Percentiles rank a stretch among this genome's conserved stretches.
Conservation (phyloP, 768 basidiomycete species). For the Lactifluus piperatus region DNA sequence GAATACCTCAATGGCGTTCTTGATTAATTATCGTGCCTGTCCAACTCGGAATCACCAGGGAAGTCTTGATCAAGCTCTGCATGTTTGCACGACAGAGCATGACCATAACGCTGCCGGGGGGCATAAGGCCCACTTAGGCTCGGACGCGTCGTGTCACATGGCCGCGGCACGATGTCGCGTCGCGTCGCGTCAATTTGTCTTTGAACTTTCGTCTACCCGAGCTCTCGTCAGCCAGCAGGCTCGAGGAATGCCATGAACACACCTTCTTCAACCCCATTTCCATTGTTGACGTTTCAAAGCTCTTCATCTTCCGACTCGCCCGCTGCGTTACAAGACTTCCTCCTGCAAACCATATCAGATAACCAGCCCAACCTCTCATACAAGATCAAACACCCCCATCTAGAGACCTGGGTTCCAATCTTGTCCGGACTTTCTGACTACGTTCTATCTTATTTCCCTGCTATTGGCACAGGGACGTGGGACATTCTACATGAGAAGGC, state of each 20-base stretch:
- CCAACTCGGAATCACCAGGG: not conserved
- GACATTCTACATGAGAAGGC: slow-evolving; percentile 48
- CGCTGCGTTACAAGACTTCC: slow-evolving; percentile 19
- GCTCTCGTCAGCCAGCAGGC: not conserved
- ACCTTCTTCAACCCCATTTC: slow-evolving; percentile 16
- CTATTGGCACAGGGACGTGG: slow-evolving; percentile 43
- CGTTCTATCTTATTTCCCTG: slow-evolving; percentile 46
- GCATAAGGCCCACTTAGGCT: no score
- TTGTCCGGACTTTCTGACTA: slow-evolving; percentile 39
- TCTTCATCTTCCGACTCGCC: slow-evolving; percentile 11
- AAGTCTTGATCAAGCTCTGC: not conserved
- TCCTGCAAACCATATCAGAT: slow-evolving; percentile 15
- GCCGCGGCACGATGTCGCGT: slow-evolving; percentile 1
- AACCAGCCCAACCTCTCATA: slow-evolving; percentile 6
- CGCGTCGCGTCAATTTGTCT: slow-evolving; percentile 4
- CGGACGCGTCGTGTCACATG: not conserved
- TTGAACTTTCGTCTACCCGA: not conserved
- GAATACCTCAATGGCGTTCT: not conserved
- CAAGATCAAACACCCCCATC: slow-evolving; percentile 24
- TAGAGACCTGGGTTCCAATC: slow-evolving; percentile 41
- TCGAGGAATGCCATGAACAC: slow-evolving; percentile 7
- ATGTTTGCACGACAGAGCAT: not conserved
- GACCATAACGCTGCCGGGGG: no score
- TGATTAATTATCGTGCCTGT: not conserved
- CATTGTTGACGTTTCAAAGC: slow-evolving; percentile 17